Base-by-base conservation (phyloP, 805 yeast genomes). In the Monosporozyma aerobia region DNA sequence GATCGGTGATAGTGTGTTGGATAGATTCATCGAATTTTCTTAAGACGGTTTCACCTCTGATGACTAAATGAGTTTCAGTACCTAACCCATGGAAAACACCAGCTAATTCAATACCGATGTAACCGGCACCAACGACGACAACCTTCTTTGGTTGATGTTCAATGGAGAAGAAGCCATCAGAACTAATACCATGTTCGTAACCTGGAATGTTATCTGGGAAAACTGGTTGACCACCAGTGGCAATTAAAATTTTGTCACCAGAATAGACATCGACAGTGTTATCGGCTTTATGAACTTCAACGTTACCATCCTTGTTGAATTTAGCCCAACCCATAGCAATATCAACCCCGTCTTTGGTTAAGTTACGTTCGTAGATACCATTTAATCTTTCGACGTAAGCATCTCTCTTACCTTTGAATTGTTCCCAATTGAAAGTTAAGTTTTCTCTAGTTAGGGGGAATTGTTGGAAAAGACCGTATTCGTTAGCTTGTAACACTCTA, bases 41-140 rank as follows among this genome's bases (percentile, higher is more conserved):
- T 69, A 94, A 77, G 30, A 94, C 90, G 1, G 90, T 85, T 54
- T 90, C 92, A 59, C 95, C 95, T 74, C 99, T 83, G 57, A 92
- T 87, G 55, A 92, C 79, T 69, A 94, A 69, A 68, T 87, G 92
- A 47, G 96, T 85, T 59, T 92, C 89, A 14, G 92, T 68, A 16
- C 95, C 96, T 56, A 94, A 77, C 25, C 89, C 89, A 59, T 87
- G 78, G 81, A 94, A 92, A 46, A 94, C 90, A 57, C 99, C 99
- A 6, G 97, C 86, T 50, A 94, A 78, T 74, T 94, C 99, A 48
- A 90, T 85, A 53, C 96, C 98, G 67, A 94, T 94, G 73, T 94
- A 94, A 45, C 99, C 99, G 40, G 97, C 97, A 61, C 99, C 99
- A 11, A 94, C 96, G 56, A 94, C 77, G 1, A 95, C 98, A 30